Evolutionary conservation across 345 rosid genomes (phyloP).

Genomic region (Populus euphratica): DNA sequence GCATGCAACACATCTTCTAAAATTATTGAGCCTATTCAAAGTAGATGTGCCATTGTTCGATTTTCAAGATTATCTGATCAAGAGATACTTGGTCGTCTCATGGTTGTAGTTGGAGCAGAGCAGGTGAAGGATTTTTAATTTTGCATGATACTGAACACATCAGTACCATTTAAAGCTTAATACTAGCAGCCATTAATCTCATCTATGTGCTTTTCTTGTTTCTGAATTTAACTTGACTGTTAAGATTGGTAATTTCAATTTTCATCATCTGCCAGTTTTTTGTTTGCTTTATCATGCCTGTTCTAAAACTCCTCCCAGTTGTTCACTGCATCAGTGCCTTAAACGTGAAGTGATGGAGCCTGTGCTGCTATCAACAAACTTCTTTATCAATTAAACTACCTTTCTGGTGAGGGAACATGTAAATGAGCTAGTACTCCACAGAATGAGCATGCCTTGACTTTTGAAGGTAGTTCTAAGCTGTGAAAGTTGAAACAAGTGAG

Average conservation of each 20-base stretch:
- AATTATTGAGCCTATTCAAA: constrained; percentile 96
- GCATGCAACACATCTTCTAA: constrained; percentile 89
- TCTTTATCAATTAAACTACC: not conserved
- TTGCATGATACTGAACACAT: not conserved
- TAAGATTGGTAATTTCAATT: not conserved
- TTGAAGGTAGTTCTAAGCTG: not conserved
- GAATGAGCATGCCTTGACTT: not conserved
- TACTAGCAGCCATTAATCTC: not conserved
- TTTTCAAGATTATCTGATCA: constrained; percentile 91
- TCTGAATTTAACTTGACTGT: not conserved
- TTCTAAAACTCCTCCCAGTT: not conserved
- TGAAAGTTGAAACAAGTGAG: not conserved
- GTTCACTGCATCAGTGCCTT: not conserved
- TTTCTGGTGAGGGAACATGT: not conserved
- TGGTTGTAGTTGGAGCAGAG: constrained; percentile 82
- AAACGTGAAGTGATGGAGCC: not conserved
- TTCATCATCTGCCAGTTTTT: not conserved
- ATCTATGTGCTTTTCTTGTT: not conserved
- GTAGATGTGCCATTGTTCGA: constrained; percentile 93
- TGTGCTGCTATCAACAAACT: not conserved
- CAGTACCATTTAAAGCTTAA: not conserved
- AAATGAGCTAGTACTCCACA: not conserved
- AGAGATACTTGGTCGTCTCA: constrained; percentile 88
- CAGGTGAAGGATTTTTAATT: constrained; percentile 41
- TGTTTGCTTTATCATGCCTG: not conserved